Evolutionary conservation across 202 grass and related monocot genomes (phyloP), one percentile per base, ranked within the genome.

Genomic region (Zizania palustris): DNA sequence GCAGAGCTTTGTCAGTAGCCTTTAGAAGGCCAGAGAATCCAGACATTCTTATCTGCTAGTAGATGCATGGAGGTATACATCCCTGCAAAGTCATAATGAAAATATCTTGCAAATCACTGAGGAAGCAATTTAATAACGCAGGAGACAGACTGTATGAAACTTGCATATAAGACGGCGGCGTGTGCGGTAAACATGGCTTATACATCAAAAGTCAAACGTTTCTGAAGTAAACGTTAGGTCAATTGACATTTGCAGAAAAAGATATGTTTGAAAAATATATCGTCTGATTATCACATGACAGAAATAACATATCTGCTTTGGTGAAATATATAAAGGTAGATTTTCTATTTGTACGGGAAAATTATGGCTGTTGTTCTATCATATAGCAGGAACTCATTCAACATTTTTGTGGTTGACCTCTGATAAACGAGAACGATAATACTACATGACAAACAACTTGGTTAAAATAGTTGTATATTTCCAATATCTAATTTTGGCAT

Each of bases 361-460:
- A 74, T 55, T 6, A 4, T 41, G 49, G 60, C 37, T 58, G 54
- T 16, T 40, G 65, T 16, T 41, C 11, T 44, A 13, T 55, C 9
- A 56, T 58, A 60, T 21, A 40, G 28, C 35, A 69, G n/a, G 11
- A 37, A 44, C 39, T 36, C 34, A 59, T 81, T 54, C 34, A 75
- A 57, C 39, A 28, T 56, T 18, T 65, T 42, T 37, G 43, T 15
- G 37, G 51, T 54, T 72, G 41, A 66, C 39, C 73, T 49, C 20
- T 3, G 7, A 59, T 43, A 59, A 28, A 58, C 34, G 19, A 44
- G 63, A 56, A 22, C 42, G 2, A 40, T 6, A 72, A 41, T 63
- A 7, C 14, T 45, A 63, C 39, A 40, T 70, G 39, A n/a, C 45
- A 87, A 75, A 65, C 87, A 87, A 55, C 7, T 20, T 55, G 7